These are phyloP conservation scores for Candida sanyaensis DNA, from an alignment of 1,139 yeast genomes.

Conservation along the genomic window DNA sequence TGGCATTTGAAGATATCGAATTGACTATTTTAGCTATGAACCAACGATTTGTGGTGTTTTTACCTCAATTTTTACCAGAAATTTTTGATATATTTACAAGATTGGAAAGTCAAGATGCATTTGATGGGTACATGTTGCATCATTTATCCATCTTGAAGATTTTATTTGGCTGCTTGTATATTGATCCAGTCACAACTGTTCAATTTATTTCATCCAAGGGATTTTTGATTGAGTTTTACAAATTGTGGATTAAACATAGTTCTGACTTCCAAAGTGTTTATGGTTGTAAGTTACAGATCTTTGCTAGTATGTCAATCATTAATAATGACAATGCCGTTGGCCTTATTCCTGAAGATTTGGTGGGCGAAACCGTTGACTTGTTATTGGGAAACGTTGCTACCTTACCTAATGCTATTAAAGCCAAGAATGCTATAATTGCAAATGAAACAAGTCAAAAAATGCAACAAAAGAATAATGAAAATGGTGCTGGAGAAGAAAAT, in stretches of 20 bases:
- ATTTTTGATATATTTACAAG: constrained; percentile 35
- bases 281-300: constrained; percentile 56
- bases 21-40: constrained; percentile 41
- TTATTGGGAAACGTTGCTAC: constrained; percentile 44
- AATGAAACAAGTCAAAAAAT: constrained; percentile 35
- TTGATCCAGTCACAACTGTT: constrained; percentile 41
- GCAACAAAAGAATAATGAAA: constrained; percentile 20
- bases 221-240: constrained; percentile 39
- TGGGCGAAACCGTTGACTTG: constrained; percentile 42
- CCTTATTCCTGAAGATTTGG: constrained; percentile 36
- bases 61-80: constrained; percentile 39
- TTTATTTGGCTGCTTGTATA: constrained; percentile 41
- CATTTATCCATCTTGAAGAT: constrained; percentile 47
- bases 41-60: constrained; percentile 30
- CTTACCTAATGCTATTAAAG: constrained; percentile 51
- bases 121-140: constrained; percentile 51
- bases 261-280: constrained; percentile 55
- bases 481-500: constrained; percentile 28
- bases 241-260: constrained; percentile 51
- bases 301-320: constrained; percentile 39
- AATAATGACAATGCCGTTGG: constrained; percentile 29
- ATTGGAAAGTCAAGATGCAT: constrained; percentile 42
- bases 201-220: constrained; percentile 39
- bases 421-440: constrained; percentile 43
- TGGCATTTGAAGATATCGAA: constrained; percentile 45